Percentiles rank a stretch among this genome's conserved stretches.
phyloP scores from a whole-genome alignment of 2,329 filamentous ascomycete species.

The Cryoendolithus antarcticus region DNA sequence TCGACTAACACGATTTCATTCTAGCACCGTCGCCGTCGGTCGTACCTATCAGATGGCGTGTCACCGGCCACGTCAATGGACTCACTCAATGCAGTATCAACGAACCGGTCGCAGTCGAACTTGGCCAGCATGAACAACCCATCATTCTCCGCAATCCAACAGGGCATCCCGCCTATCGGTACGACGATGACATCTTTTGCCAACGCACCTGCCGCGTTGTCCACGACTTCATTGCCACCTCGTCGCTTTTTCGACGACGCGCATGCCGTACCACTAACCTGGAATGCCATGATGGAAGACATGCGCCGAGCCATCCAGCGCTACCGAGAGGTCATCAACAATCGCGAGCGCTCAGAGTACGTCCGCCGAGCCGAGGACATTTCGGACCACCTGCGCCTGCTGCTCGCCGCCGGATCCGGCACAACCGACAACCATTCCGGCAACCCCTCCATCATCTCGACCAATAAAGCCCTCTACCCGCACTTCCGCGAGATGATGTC shows the following conservation, averaged over 20 bases:
- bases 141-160: slow-evolving; percentile 34
- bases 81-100: slow-evolving; percentile 62
- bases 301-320: slow-evolving; percentile 85
- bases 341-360: slow-evolving; percentile 74
- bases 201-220: slow-evolving; percentile 29
- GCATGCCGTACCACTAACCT: slow-evolving; percentile 67
- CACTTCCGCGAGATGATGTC: slow-evolving; percentile 99
- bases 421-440: slow-evolving; percentile 98
- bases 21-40: slow-evolving; percentile 50
- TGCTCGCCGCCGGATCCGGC: slow-evolving; percentile 89
- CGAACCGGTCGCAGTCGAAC: slow-evolving; percentile 47
- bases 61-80: slow-evolving; percentile 87
- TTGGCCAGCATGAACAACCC: slow-evolving; percentile 28
- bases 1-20: too few relatives aligned
- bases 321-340: slow-evolving; percentile 81
- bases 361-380: slow-evolving; percentile 94
- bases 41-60: slow-evolving; percentile 54
- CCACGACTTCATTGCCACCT: slow-evolving; percentile 42
- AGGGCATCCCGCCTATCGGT: slow-evolving; percentile 35
- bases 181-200: slow-evolving; percentile 44
- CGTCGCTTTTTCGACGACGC: slow-evolving; percentile 85
- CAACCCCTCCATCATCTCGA: slow-evolving; percentile 97
- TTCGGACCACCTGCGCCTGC: slow-evolving; percentile 82
- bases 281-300: slow-evolving; percentile 80
- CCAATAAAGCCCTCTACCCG: slow-evolving; percentile 91